Conservation (phyloP, 129 eudicot genomes). For the Heracleum sosnowskyi region DNA sequence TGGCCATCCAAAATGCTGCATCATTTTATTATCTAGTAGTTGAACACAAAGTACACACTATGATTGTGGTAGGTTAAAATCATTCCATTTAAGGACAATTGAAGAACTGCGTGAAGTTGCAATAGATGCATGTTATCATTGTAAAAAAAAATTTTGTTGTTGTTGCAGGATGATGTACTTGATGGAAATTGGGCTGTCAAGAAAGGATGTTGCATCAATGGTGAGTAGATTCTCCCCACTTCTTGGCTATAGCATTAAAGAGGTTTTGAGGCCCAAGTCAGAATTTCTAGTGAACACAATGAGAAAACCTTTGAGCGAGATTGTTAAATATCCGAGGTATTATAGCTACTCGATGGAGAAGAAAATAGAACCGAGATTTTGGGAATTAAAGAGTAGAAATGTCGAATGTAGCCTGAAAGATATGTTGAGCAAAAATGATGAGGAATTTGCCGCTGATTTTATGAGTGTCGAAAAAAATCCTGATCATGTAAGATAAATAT, state of each 20-base stretch:
- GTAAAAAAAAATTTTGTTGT: background rate
- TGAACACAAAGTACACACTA: background rate
- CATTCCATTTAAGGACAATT: background rate
- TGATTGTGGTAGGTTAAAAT: background rate
- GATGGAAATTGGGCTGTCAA: constrained; percentile 53
- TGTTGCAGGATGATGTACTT: constrained; percentile 53
- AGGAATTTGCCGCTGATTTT: constrained; percentile 1
- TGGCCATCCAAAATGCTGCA: background rate
- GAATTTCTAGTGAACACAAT: constrained; percentile 64
- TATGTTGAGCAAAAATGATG: constrained; percentile 1
- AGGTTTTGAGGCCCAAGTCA: constrained; percentile 68
- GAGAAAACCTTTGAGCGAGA: constrained; percentile 57
- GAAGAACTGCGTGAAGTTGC: background rate
- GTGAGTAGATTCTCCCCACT: constrained; percentile 66
- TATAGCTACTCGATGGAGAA: constrained; percentile 87
- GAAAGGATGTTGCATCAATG: constrained; percentile 62
- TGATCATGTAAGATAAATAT: background rate
- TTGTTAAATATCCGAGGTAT: constrained; percentile 76
- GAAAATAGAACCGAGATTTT: constrained; percentile 75
- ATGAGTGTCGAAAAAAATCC: background rate
- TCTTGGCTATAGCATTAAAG: constrained; percentile 76
- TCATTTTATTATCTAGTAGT: background rate
- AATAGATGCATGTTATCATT: background rate
- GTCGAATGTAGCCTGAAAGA: constrained; percentile 32
- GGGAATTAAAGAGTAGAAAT: constrained; percentile 47